These are phyloP conservation scores for Dipodascopsis uninucleata DNA, from an alignment of 805 yeast genomes.

Conservation along the genomic window DNA sequence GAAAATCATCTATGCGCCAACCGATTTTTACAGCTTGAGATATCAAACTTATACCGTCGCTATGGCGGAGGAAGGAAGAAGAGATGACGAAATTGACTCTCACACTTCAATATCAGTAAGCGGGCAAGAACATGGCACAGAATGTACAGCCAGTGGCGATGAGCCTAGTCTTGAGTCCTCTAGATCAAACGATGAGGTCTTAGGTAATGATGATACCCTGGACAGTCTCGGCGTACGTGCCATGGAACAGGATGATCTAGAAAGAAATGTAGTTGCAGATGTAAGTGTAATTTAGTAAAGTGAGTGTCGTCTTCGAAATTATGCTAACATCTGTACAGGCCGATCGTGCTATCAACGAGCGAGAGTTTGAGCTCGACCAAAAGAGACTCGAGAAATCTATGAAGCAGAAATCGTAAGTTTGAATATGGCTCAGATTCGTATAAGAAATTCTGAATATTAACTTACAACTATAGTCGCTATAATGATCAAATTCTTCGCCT, in stretches of 20 bases:
- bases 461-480: slow-evolving; percentile 35
- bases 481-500: slow-evolving; percentile 46
- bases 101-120: too few species aligned
- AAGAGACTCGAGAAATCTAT: slow-evolving; percentile 69
- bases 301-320: too few species aligned
- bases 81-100: too few species aligned
- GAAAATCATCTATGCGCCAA: too few species aligned
- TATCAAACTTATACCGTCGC: too few species aligned
- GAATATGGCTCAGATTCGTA: not conserved
- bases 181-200: slow-evolving; percentile 28
- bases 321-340: slow-evolving; percentile 46
- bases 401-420: slow-evolving; percentile 38
- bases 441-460: too few species aligned
- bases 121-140: too few species aligned
- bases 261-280: slow-evolving; percentile 56
- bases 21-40: too few species aligned
- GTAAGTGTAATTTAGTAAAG: slow-evolving; percentile 29
- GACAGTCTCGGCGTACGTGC: slow-evolving; percentile 51
- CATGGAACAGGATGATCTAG: slow-evolving; percentile 79
- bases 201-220: slow-evolving; percentile 28
- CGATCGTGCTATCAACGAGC: slow-evolving; percentile 52
- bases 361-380: slow-evolving; percentile 69
- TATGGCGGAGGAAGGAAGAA: too few species aligned
- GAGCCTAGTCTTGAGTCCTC: too few species aligned
- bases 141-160: too few species aligned